Base-by-base conservation (phyloP, 164 flowering plant genomes). In the Akebia trifoliata region DNA sequence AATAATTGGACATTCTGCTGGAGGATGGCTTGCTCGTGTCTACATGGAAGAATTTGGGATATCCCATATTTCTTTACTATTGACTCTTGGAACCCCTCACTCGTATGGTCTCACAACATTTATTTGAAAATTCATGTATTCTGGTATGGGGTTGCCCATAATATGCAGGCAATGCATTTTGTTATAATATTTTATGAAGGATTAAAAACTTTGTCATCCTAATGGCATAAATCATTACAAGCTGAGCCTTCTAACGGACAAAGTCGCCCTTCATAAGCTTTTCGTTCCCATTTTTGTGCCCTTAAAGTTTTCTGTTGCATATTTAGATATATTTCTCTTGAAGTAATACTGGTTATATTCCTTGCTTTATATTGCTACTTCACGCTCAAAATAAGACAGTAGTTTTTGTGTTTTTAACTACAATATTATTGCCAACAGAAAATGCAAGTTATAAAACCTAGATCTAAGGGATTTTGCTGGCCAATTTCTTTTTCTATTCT, bases 21-120 rank as follows among this genome's bases (percentile, higher is more conserved):
- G 96, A 71, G 96, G 98, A 68, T 91, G 98, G 98, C 89, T 91
- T 59, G 98, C 95, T 21, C 87, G 98, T 28, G 72, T 88, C 25
- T 91, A 86, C 74, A 78, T 91, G 87, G 87, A 88, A 73, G 92
- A 91, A 74, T 88, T 76, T 37, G 95, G 87, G 25, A n/a, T 32
- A 4, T 78, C 87, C 34, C 54, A 77, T 55, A 74, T 86, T 58
- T 81, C 96, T 57, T 70, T 91, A 68, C 63, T 91, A 50, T 69
- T 91, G 79, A 91, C 98, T 65, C 90, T 91, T 65, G 98, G 96
- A 69, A 72, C 96, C 43, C 98, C 96, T 38, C 98, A 83, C 76
- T 63, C 56, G 97, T 85, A 82, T 47, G 85, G 34, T 24, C 9
- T 61, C 9, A 20, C 30, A 12, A n/a, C 18, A 24, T 59, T 28